A percentile compares a stretch with the other conserved stretches of the same genome.
Evolutionary conservation across 768 basidiomycete genomes (phyloP).

Genomic region (Tephrocybe rancida): DNA sequence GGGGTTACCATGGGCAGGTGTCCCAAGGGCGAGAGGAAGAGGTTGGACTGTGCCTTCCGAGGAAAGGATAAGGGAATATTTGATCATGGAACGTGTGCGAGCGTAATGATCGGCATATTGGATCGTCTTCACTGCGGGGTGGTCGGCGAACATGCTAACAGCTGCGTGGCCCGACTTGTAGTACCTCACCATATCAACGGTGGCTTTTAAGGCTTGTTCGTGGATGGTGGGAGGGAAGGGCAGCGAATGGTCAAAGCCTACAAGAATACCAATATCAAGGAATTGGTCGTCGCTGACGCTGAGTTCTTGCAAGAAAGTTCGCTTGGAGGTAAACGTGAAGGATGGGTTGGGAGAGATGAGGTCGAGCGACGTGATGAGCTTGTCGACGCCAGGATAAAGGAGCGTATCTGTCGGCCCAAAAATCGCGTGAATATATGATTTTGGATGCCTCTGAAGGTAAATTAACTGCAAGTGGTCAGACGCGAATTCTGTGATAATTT

Average conservation of each 20-base stretch:
- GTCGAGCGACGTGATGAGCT: constrained; percentile 88
- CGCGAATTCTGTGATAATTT: not conserved
- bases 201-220: constrained; percentile 80
- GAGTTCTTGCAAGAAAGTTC: constrained; percentile 58
- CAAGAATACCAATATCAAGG: constrained; percentile 89
- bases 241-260: constrained; percentile 82
- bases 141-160: constrained; percentile 75
- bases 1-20: constrained; percentile 49
- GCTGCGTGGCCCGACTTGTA: constrained; percentile 89
- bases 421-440: constrained; percentile 93
- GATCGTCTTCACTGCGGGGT: constrained; percentile 78
- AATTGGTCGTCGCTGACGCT: constrained; percentile 85
- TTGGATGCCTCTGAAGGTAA: constrained; percentile 91
- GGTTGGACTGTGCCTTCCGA: constrained; percentile 85
- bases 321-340: constrained; percentile 87
- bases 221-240: constrained; percentile 84
- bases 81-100: constrained; percentile 88
- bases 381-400: constrained; percentile 85
- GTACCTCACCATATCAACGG: constrained; percentile 90
- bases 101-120: constrained; percentile 87
- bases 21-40: constrained; percentile 68
- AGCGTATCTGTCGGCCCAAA: constrained; percentile 90
- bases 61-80: constrained; percentile 86
- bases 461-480: constrained; percentile 62
- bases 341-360: constrained; percentile 65